Conservation (phyloP, 352 stramenopile species). For the Peronospora farinosa region DNA sequence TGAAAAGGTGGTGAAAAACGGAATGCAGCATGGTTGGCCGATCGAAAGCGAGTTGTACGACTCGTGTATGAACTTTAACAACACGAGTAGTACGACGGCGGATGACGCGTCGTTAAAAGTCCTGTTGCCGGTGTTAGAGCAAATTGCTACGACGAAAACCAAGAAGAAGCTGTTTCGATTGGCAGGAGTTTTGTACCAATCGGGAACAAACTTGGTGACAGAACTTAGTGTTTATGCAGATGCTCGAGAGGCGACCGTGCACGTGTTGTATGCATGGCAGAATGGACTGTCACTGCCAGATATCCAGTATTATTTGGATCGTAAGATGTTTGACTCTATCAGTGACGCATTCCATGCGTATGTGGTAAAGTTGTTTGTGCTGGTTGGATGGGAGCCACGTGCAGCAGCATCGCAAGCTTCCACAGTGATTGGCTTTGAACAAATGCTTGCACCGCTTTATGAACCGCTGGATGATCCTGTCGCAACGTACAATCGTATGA, state of each 20-base stretch:
- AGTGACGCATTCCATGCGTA: slow-evolving; percentile 66
- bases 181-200: slow-evolving; percentile 45
- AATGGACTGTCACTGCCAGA: slow-evolving; percentile 84
- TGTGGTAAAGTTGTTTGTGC: slow-evolving; percentile 65
- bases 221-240: slow-evolving; percentile 62
- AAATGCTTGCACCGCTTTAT: too few species aligned
- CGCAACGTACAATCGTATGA: too few species aligned
- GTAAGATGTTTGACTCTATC: slow-evolving; percentile 69
- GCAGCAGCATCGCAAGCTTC: too few species aligned
- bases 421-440: too few species aligned
- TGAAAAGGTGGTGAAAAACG: slow-evolving; percentile 35
- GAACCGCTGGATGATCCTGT: too few species aligned
- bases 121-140: too few species aligned
- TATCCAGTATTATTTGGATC: slow-evolving; percentile 89
- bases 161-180: too few species aligned
- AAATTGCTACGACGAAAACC: too few species aligned
- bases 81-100: too few species aligned
- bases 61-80: too few species aligned
- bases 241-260: slow-evolving; percentile 76
- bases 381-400: slow-evolving; percentile 39
- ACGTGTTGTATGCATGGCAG: slow-evolving; percentile 81
- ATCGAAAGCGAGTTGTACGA: slow-evolving; percentile 52
- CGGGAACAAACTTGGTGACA: slow-evolving; percentile 77
- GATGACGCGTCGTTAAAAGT: too few species aligned
- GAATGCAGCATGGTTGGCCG: slow-evolving; percentile 61